A percentile compares a stretch with the other conserved stretches of the same genome.
Evolutionary conservation across 345 rosid species (phyloP).

Genomic region (Salix suchowensis): DNA sequence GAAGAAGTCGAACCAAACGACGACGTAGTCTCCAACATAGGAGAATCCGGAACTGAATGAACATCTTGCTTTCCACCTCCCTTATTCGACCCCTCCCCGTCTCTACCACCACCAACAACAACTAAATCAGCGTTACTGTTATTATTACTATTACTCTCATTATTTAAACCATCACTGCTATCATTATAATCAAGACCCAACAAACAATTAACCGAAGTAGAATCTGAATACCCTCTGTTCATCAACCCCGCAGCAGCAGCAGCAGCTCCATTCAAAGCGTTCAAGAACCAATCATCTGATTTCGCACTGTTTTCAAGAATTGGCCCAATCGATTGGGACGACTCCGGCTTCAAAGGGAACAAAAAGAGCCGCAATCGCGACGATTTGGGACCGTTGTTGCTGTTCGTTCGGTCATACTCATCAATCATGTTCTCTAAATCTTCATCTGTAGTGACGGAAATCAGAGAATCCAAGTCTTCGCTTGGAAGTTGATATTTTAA

Average conservation of each 20-base stretch:
- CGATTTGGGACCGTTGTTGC: conserved; percentile 41
- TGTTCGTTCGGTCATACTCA: conserved; percentile 72
- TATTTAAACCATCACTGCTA: conserved; percentile 2
- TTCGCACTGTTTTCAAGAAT: conserved; percentile 1
- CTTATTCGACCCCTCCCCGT: conserved; percentile 27
- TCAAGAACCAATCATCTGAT: conserved; percentile 29
- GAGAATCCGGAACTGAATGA: conserved; percentile 88
- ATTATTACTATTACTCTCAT: neutral
- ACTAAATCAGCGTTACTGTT: conserved; percentile 26
- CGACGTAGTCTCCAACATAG: conserved; percentile 81
- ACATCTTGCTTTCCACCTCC: conserved; percentile 32
- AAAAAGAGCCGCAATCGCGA: conserved; percentile 71
- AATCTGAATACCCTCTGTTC: conserved; percentile 68
- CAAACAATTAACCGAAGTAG: conserved; percentile 65
- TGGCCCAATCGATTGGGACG: conserved; percentile 1
- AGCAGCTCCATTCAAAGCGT: conserved; percentile 62
- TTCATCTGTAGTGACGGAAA: conserved; percentile 87
- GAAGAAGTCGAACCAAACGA: conserved; percentile 96
- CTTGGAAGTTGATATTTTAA: conserved; percentile 91
- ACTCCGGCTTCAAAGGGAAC: conserved; percentile 1
- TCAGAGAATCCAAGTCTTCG: conserved; percentile 89
- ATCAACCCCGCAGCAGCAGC: conserved; percentile 11
- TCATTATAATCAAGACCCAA: conserved; percentile 66
- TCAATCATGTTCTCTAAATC: conserved; percentile 97
- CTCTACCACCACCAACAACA: conserved; percentile 19